Evolutionary conservation across 139 green algal genomes (phyloP), one percentile per base, ranked within the genome.

Genomic region (Chlamydomonas sphaeroides): DNA sequence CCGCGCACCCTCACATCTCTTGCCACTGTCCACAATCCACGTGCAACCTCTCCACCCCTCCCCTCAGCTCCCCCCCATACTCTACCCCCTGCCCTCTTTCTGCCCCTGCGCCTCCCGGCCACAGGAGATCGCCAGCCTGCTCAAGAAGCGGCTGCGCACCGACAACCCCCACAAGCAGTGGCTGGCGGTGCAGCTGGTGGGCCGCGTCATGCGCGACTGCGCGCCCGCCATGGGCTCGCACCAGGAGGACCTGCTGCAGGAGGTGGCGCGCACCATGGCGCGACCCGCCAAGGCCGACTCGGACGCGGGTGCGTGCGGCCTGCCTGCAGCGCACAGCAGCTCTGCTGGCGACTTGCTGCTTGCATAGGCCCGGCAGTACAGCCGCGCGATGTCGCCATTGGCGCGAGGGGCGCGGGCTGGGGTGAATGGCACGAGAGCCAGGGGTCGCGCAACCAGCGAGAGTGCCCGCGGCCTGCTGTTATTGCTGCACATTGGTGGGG

Each of bases 81-180:
- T 14, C 36, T 62, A 65, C 59, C 32, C 48, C 41, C 48, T 28
- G 20, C 18, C 23, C n/a, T 42, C 63, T n/a, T n/a, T n/a, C n/a
- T n/a, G 41, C 30, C 65, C 15, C 35, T 25, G 5, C 65, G 5
- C 30, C 5, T 41, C 39, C 49, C 42, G 3, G 2, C 36, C 18
- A 0, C 86, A 92, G 88, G 90, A 93, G 32, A 80, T 89, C 5
- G 73, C 84, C 11, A 42, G 5, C 15, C 79, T 89, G 67, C 74
- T 93, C 5, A 90, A 91, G 68, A 76, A 84, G 39, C 78, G 90
- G 0, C 68, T 93, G 67, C 84, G 86, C 45, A 90, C 87, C 65
- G 88, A 93, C 62, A 90, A 93, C 65, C 90, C 90, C 8, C 90
- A 93, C 69, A 93, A 93, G 84, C 90, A 93, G 65, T 93, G 79